Conservation (phyloP, 2,329 filamentous ascomycete species). For the Calycina herbarum region DNA sequence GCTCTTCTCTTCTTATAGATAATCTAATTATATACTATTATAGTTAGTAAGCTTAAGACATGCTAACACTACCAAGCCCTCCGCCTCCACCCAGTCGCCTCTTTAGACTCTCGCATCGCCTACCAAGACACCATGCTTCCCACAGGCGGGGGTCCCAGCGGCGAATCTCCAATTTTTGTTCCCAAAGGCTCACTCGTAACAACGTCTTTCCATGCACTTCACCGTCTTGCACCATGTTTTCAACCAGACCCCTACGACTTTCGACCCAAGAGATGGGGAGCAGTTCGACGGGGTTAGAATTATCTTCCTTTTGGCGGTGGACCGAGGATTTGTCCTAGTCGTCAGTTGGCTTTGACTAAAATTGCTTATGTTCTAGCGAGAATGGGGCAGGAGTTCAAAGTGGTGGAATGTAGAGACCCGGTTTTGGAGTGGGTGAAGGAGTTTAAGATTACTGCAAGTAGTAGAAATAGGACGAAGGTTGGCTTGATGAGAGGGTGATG, state of each 20-base stretch:
- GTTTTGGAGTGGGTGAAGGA: constrained; percentile 44
- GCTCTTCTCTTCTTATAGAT: too few species aligned
- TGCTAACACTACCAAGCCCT: background rate
- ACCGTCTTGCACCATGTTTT: background rate
- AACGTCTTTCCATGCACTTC: background rate
- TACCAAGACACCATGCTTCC: background rate
- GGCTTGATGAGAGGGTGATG: too few species aligned
- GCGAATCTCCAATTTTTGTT: background rate
- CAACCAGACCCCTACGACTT: background rate
- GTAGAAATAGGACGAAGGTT: constrained; percentile 1
- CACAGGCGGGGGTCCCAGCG: background rate
- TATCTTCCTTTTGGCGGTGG: constrained; percentile 5
- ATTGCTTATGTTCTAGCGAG: background rate
- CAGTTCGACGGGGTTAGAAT: background rate
- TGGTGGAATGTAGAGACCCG: constrained; percentile 46
- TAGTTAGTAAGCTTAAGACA: too few species aligned
- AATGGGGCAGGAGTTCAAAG: constrained; percentile 26
- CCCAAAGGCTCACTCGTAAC: background rate
- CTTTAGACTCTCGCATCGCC: background rate
- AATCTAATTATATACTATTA: too few species aligned
- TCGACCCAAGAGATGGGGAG: background rate
- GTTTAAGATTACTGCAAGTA: constrained; percentile 28
- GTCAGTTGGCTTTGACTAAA: background rate
- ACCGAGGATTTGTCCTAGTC: background rate
- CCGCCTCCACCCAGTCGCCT: background rate